Evolutionary conservation across 2,329 filamentous ascomycete genomes (phyloP).

Genomic region (Cladosporium sp.): DNA sequence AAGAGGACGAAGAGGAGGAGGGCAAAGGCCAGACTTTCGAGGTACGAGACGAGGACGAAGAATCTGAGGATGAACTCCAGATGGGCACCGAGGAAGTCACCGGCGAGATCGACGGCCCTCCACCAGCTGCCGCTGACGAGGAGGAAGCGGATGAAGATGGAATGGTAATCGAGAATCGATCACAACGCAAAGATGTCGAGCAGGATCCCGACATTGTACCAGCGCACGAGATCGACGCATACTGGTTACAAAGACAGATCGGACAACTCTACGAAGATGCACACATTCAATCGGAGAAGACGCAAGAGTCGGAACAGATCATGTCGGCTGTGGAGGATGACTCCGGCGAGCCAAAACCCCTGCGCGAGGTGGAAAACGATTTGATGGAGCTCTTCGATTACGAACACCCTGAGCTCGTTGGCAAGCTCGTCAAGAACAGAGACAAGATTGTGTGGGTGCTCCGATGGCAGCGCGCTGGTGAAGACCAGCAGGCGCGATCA

Average conservation of each 20-base stretch:
- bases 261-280: constrained; percentile 83
- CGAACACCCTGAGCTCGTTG: constrained; percentile 87
- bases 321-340: constrained; percentile 65
- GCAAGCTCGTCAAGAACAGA: constrained; percentile 82
- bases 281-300: constrained; percentile 90
- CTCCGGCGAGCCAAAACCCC: constrained; percentile 72
- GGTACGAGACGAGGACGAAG: constrained; percentile 72
- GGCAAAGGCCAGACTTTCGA: constrained; percentile 73
- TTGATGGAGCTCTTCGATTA: constrained; percentile 98
- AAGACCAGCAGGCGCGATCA: constrained; percentile 63
- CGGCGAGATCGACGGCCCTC: constrained; percentile 39
- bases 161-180: constrained; percentile 72
- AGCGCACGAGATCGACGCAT: constrained; percentile 89
- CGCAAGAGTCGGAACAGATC: constrained; percentile 73
- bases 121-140: constrained; percentile 41
- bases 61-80: constrained; percentile 63
- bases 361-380: constrained; percentile 95
- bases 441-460: constrained; percentile 97
- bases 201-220: constrained; percentile 56
- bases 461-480: constrained; percentile 73
- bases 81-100: constrained; percentile 31
- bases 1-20: constrained; percentile 74
- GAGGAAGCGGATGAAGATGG: constrained; percentile 64
- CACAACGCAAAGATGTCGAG: constrained; percentile 44
- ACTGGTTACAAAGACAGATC: constrained; percentile 92